Conservation (phyloP, 2,329 filamentous ascomycete genomes). For the Fusarium devonianum region DNA sequence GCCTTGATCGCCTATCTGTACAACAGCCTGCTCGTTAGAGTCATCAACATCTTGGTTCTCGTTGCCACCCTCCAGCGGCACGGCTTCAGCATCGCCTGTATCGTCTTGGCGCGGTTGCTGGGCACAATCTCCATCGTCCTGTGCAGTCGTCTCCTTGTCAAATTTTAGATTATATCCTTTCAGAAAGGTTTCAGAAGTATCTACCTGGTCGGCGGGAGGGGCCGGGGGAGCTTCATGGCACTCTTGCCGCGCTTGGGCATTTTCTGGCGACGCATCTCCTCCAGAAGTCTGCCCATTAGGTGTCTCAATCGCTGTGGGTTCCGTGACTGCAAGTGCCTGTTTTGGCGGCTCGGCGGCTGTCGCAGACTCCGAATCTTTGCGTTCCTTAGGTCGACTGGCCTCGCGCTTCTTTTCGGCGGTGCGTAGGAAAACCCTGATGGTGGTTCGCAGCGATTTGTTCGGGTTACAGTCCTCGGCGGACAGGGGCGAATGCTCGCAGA, state of each 20-base stretch:
- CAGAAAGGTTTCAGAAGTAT: neutral
- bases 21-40: slow-evolving; percentile 27
- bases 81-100: slow-evolving; percentile 19
- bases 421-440: slow-evolving; percentile 88
- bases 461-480: slow-evolving; percentile 86
- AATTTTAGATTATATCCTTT: slow-evolving; percentile 3
- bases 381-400: slow-evolving; percentile 62
- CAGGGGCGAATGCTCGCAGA: slow-evolving; percentile 91
- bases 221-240: slow-evolving; percentile 8
- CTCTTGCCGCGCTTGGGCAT: slow-evolving; percentile 9
- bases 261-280: slow-evolving; percentile 14
- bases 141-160: slow-evolving; percentile 6
- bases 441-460: slow-evolving; percentile 90
- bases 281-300: slow-evolving; percentile 22
- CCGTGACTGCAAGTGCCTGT: slow-evolving; percentile 42
- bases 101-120: slow-evolving; percentile 22
- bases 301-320: slow-evolving; percentile 30
- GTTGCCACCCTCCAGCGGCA: slow-evolving; percentile 21
- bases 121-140: neutral
- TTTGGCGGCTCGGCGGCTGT: slow-evolving; percentile 53
- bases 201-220: slow-evolving; percentile 31
- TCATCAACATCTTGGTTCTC: slow-evolving; percentile 29
- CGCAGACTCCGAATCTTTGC: slow-evolving; percentile 50
- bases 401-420: slow-evolving; percentile 91
- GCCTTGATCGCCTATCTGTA: slow-evolving; percentile 33